Evolutionary conservation across 2,329 filamentous ascomycete species (phyloP), one percentile per base, ranked within the genome.

Genomic region (Apiospora arundinis): DNA sequence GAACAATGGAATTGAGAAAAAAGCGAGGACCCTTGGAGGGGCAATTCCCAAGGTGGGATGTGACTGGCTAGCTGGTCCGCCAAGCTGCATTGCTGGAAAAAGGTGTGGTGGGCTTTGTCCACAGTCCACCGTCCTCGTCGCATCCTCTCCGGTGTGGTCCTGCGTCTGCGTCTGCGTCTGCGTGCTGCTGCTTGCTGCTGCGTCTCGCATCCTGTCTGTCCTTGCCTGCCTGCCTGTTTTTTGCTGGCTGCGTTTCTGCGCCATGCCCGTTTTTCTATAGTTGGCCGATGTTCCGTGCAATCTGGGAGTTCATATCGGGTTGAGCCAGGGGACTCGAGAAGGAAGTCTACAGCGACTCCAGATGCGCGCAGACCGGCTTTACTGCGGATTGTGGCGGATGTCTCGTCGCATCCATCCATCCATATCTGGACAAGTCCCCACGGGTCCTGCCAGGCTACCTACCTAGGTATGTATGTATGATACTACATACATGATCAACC

Each of bases 191-290:
- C n/a, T n/a, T n/a, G n/a, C n/a, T 40, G 37, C 56, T 48, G 25
- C 66, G 46, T 44, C 66, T n/a, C 48, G 66, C 66, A 6, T 32
- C 32, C 32, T 32, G 32, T 32, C 32, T 32, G 32, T 32, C 32
- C 32, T 32, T 32, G 6, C 32, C 32, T 32, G 32, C 32, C n/a
- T n/a, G n/a, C n/a, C n/a, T n/a, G n/a, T n/a, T n/a, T 32, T 32
- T 32, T 32, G 3, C 32, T 4, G 32, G 32, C 32, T 32, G 32
- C 32, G 32, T 32, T 32, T 63, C 56, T 48, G 25, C 66, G 46
- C 66, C 66, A 37, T 68, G 66, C 66, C 66, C 66, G 66, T 46
- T 68, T 68, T 44, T 68, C 44, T 48, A 68, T 68, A 68, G 66
- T 48, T 68, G 66, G 66, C 66, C 48, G 25, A 45, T 48, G 66